Percentiles rank a stretch among this genome's conserved stretches.
Evolutionary conservation across 192 early-diverging fungal genomes (phyloP).

Genomic region (Gonapodya sp.): DNA sequence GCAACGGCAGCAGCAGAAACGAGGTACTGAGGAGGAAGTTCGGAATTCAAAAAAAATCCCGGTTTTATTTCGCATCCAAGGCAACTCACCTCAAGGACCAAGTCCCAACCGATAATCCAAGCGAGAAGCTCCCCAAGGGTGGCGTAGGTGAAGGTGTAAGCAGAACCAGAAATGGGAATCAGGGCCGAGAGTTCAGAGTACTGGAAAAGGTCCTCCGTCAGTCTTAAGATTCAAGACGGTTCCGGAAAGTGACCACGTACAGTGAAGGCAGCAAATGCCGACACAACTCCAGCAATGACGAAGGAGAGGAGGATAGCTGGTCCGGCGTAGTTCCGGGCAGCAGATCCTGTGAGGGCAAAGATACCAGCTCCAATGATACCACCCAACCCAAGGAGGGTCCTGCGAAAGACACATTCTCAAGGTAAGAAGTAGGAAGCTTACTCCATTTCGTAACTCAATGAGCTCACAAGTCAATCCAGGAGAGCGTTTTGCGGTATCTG

Average conservation of each 20-base stretch:
- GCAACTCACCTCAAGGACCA: constrained; percentile 53
- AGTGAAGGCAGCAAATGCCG: constrained; percentile 7
- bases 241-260: not conserved
- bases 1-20: constrained; percentile 75
- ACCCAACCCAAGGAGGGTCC: not conserved
- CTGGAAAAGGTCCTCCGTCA: constrained; percentile 65
- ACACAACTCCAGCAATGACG: constrained; percentile 49
- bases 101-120: constrained; percentile 88
- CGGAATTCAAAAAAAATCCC: not conserved
- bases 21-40: constrained; percentile 38
- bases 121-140: constrained; percentile 78
- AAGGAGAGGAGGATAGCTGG: constrained; percentile 77
- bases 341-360: constrained; percentile 31
- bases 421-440: not conserved
- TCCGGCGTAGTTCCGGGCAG: constrained; percentile 67
- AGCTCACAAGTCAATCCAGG: constrained; percentile 1
- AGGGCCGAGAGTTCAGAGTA: constrained; percentile 82
- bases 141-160: constrained; percentile 79
- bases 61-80: no score
- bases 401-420: not conserved
- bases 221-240: constrained; percentile 26
- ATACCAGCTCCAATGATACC: constrained; percentile 15
- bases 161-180: constrained; percentile 77
- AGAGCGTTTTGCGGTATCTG: not conserved
- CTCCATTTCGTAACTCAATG: no score